Base-by-base conservation (phyloP, 139 green algal species). In the Trebouxia sp. region DNA sequence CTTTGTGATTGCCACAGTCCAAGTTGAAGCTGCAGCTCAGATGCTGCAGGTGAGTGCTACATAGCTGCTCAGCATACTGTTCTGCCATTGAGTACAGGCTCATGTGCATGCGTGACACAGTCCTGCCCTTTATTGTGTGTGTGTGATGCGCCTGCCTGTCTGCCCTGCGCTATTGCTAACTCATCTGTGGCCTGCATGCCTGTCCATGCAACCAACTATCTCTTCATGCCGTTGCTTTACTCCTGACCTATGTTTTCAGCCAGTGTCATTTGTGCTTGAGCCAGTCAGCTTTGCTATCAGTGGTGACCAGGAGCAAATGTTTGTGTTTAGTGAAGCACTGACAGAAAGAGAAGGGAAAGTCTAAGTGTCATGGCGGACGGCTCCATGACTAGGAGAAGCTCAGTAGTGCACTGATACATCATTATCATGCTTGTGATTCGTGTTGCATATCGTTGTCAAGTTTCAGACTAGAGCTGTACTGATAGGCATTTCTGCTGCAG, bases 1-100 rank as follows among this genome's bases (percentile, higher is more conserved):
- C 35, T 77, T 77, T 77, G 69, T 77, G 24, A 53, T 77, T 37
- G 69, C 69, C 24, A 77, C 69, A 53, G 69, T 77, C 9, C 69
- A 77, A 22, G 69, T 77, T 39, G 69, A 77, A 26, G 37, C 41
- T 38, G 69, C 69, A 28, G 69, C 69, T 11, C 41, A 56, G n/a
- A 11, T 56, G 20, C 11, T 77, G 69, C 41, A 77, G 69, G 69
- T 77, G n/a, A 76, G 66, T 0, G 26, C 39, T 76, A 1, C 38
- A 38, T 56, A 15, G 14, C 48, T 56, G 48, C 12, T 12, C 15
- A 26, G 48, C 15, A 15, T 26, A 26, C 48, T 56, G 48, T 56
- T 56, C 14, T 56, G 48, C 14, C 14, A 56, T 12, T 15, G 15
- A 12, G 48, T 15, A 15, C 48, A n/a, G n/a, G n/a, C 48, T 56